Percentiles rank a stretch among this genome's conserved stretches.
phyloP scores from a whole-genome alignment of 2,329 filamentous ascomycete genomes.

The Aspergillus persii region DNA sequence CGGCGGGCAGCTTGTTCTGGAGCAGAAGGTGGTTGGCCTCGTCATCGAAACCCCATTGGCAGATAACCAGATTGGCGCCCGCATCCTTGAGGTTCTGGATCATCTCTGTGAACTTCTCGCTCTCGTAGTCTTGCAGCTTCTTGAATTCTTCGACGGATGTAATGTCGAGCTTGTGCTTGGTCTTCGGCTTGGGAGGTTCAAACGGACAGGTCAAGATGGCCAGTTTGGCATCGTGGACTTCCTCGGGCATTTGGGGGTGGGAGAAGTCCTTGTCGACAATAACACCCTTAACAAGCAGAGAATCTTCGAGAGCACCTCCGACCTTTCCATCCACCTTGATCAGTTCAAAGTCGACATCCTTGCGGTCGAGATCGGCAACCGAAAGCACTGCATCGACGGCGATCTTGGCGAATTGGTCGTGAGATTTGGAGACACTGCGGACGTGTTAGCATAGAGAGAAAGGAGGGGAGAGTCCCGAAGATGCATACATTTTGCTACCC shows the following conservation, averaged over 20 bases:
- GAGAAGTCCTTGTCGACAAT: conserved; percentile 99
- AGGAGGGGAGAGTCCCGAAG: not conserved
- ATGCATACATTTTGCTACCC: conserved; percentile 80
- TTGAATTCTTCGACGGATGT: conserved; percentile 97
- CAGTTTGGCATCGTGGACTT: conserved; percentile 92
- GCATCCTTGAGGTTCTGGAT: conserved; percentile 97
- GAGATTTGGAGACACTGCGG: conserved; percentile 79
- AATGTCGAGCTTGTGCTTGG: conserved; percentile 98
- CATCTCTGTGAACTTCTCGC: conserved; percentile 97
- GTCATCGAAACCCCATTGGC: conserved; percentile 99
- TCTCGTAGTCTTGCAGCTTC: conserved; percentile 93
- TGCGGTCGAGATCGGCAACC: conserved; percentile 91
- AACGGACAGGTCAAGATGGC: conserved; percentile 97
- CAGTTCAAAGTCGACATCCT: conserved; percentile 96
- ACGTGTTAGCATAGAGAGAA: conserved; percentile 11
- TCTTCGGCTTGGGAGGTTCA: conserved; percentile 98
- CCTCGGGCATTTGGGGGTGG: conserved; percentile 96
- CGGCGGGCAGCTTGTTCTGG: conserved; percentile 92
- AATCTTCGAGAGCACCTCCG: conserved; percentile 88
- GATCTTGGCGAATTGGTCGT: conserved; percentile 97
- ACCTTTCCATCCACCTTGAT: conserved; percentile 99
- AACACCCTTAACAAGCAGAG: conserved; percentile 92
- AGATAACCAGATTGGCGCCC: conserved; percentile 95
- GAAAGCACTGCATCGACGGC: conserved; percentile 95
- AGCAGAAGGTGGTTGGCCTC: conserved; percentile 97